These are phyloP conservation scores for Clonostachys solani DNA, from an alignment of 2,329 filamentous ascomycete species.

Conservation along the genomic window DNA sequence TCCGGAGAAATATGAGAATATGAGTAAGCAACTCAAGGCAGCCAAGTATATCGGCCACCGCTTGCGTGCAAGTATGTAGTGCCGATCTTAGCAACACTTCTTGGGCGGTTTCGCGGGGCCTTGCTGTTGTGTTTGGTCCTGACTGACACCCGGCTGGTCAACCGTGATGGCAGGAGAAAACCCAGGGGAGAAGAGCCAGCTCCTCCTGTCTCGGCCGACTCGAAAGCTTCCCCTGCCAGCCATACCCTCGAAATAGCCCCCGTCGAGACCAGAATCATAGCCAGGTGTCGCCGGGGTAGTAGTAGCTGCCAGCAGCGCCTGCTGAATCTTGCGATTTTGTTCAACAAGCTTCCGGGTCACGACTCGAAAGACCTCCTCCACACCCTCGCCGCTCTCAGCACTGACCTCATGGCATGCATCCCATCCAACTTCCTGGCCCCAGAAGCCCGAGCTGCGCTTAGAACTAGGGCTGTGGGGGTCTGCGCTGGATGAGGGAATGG, in stretches of 20 bases:
- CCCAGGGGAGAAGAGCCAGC: constrained; percentile 53
- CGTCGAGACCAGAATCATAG: constrained; percentile 25
- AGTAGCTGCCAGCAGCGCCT: constrained; percentile 51
- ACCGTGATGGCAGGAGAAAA: constrained; percentile 49
- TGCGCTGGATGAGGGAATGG: constrained; percentile 14
- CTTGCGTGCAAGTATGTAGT: too few species aligned
- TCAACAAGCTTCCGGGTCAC: constrained; percentile 60
- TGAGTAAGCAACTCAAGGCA: too few species aligned
- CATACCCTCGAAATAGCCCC: constrained; percentile 46
- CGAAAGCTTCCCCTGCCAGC: constrained; percentile 48
- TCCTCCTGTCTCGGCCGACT: constrained; percentile 51
- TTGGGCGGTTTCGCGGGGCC: constrained; percentile 9
- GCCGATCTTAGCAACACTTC: constrained; percentile 15
- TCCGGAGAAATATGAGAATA: too few species aligned
- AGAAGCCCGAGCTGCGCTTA: constrained; percentile 71
- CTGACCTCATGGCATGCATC: constrained; percentile 97
- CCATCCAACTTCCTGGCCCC: constrained; percentile 92
- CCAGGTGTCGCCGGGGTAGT: constrained; percentile 41
- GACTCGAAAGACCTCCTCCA: constrained; percentile 89
- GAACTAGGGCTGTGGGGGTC: constrained; percentile 58
- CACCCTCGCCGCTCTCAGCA: constrained; percentile 88
- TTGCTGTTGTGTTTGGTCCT: constrained; percentile 8
- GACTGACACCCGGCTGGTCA: constrained; percentile 29
- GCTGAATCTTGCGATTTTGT: constrained; percentile 60
- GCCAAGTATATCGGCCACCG: too few species aligned